Evolutionary conservation across 495 filamentous ascomycete species (phyloP).

Genomic region (Penicillium canescens): DNA sequence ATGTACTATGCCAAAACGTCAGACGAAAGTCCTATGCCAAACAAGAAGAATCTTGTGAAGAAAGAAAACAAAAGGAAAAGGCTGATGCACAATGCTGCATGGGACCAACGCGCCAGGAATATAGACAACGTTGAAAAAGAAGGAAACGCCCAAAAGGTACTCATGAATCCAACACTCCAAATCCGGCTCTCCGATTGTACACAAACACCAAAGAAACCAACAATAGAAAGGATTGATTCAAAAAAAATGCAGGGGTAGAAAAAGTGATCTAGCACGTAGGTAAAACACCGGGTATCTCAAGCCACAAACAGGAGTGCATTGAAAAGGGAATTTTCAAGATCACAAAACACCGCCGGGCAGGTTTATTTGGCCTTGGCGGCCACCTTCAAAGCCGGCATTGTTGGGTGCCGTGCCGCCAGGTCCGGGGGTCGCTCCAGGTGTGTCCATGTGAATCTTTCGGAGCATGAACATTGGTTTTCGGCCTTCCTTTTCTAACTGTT

Average conservation of each 20-base stretch:
- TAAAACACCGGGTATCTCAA: constrained; percentile 33
- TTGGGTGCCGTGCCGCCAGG: constrained; percentile 32
- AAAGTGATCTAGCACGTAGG: constrained; percentile 20
- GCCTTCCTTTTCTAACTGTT: constrained; percentile 93
- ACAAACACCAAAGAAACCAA: constrained; percentile 4
- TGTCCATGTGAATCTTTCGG: constrained; percentile 54
- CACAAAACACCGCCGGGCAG: constrained; percentile 47
- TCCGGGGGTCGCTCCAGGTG: constrained; percentile 23
- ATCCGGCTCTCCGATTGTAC: background rate
- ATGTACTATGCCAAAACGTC: constrained; percentile 1
- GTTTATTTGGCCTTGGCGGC: constrained; percentile 41
- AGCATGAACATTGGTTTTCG: constrained; percentile 99
- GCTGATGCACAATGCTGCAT: constrained; percentile 23
- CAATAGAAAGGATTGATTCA: background rate
- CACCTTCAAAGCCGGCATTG: constrained; percentile 43
- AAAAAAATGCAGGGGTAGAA: constrained; percentile 19
- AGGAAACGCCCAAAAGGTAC: constrained; percentile 8
- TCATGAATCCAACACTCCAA: background rate
- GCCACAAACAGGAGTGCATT: constrained; percentile 21
- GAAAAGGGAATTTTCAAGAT: constrained; percentile 12
- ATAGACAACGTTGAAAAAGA: background rate
- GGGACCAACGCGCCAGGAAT: constrained; percentile 2
- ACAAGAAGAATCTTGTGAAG: constrained; percentile 11
- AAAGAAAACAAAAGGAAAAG: constrained; percentile 8
- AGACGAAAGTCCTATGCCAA: background rate